Percentiles rank a stretch among this genome's conserved stretches.
These are phyloP conservation scores for Trametes hirsuta DNA, from an alignment of 1,284 basidiomycete genomes.

Conservation along the genomic window DNA sequence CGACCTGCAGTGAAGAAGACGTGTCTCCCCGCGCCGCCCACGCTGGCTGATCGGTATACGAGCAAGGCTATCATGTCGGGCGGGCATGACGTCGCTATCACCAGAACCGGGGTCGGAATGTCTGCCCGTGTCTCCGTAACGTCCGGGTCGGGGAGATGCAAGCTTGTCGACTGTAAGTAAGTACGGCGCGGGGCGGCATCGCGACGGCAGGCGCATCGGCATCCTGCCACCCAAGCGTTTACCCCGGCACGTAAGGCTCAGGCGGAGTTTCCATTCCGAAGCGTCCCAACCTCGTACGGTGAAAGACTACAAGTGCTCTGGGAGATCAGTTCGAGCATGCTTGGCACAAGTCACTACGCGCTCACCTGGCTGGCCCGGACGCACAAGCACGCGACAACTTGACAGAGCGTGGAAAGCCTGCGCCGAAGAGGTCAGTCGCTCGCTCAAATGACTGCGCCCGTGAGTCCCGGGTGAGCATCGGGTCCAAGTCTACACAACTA, in stretches of 20 bases:
- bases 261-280: background rate
- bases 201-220: background rate
- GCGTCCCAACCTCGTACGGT: background rate
- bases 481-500: background rate
- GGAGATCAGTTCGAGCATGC: background rate
- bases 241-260: background rate
- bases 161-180: background rate
- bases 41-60: constrained; percentile 1
- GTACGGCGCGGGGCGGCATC: constrained; percentile 7
- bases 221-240: background rate
- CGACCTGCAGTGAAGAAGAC: background rate
- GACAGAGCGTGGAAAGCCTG: background rate
- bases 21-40: background rate
- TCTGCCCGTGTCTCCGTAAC: background rate
- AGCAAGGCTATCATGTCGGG: background rate
- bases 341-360: background rate
- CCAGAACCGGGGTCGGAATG: constrained; percentile 2
- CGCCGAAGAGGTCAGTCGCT: background rate
- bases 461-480: background rate
- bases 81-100: constrained; percentile 9
- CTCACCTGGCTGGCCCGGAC: background rate
- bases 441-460: constrained; percentile 9
- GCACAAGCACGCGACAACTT: background rate
- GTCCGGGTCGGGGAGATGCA: background rate
- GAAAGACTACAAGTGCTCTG: background rate